Conservation (phyloP, 108 stramenopile genomes). For the Stephanodiscus triporus region DNA sequence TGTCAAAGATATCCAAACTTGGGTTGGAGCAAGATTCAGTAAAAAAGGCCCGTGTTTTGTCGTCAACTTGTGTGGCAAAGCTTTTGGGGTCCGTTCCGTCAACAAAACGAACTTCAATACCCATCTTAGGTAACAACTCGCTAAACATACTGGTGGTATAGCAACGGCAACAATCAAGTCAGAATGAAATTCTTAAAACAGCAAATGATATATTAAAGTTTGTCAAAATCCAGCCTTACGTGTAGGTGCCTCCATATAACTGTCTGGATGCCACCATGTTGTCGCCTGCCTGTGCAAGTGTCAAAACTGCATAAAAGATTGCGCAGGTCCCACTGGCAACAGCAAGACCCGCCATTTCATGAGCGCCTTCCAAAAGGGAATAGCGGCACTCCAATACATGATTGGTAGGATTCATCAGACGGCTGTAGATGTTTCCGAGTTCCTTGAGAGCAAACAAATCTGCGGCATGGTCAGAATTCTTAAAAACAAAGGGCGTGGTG, state of each 20-base stretch:
- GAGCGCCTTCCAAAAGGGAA: slow-evolving; percentile 78
- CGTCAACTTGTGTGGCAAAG: slow-evolving; percentile 62
- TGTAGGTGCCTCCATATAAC: slow-evolving; percentile 82
- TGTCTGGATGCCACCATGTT: slow-evolving; percentile 74
- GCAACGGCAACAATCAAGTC: too few relatives aligned
- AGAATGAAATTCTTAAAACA: too few relatives aligned
- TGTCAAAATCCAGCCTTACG: neutral
- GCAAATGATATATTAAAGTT: too few relatives aligned
- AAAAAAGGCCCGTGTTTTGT: slow-evolving; percentile 88
- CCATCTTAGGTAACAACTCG: slow-evolving; percentile 70
- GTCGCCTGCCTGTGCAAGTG: slow-evolving; percentile 79
- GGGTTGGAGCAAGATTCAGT: slow-evolving; percentile 78
- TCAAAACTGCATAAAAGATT: slow-evolving; percentile 75
- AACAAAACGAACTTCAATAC: slow-evolving; percentile 78
- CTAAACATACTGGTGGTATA: slow-evolving; percentile 58
- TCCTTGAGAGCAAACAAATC: slow-evolving; percentile 85
- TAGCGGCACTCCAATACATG: slow-evolving; percentile 76
- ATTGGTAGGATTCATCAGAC: slow-evolving; percentile 64
- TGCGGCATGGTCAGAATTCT: slow-evolving; percentile 79
- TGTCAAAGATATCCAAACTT: slow-evolving; percentile 63
- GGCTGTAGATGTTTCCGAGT: slow-evolving; percentile 87
- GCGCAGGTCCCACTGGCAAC: slow-evolving; percentile 50
- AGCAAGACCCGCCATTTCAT: slow-evolving; percentile 21
- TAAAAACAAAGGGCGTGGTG: slow-evolving; percentile 79
- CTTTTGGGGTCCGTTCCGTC: slow-evolving; percentile 65